Base-by-base conservation (phyloP, 768 basidiomycete genomes). In the Lactarius tabidus region DNA sequence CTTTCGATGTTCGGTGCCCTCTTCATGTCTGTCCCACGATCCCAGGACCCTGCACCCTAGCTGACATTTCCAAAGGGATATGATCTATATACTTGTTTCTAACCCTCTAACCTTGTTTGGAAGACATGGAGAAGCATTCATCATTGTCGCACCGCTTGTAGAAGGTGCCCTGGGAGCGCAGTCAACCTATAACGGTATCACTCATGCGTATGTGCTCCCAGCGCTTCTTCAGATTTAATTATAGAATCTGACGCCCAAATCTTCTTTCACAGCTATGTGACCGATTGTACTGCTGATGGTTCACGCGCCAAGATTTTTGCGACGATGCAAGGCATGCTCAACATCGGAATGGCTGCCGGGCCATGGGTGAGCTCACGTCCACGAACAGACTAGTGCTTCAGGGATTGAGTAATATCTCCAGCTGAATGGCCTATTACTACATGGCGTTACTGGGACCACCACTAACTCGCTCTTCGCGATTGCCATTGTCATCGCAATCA, bases 1-100 rank as follows among this genome's bases (percentile, higher is more conserved):
- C 53, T 70, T 26, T 60, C 67, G 26, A 69, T 70, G 67, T 70
- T 70, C 53, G 69, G 69, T 33, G 69, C 69, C n/a, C 56, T 69
- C 28, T 70, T 70, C 52, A 70, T 70, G 69, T 70, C 31, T 7
- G 69, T 62, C 33, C 14, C 39, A 23, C 36, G 15, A 10, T 28
- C n/a, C 39, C 41, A 6, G 31, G 26, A 36, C 43, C 15, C 17
- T 17, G 20, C 33, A 57, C 18, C 26, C 39, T 18, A 35, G n/a
- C 43, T 59, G 36, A 67, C 43, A 17, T 35, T 52, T 4, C 6
- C 9, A 23, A 48, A 70, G 69, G 69, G 69, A 70, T 45, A 63
- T 70, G 28, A 10, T 70, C 26, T 70, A 70, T 52, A 70, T 70
- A 51, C 69, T 70, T 41, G 69, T 70, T 35, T 70, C 69, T 5